Evolutionary conservation across 805 yeast genomes (phyloP).

Genomic region (Ogataea chonburiensis): DNA sequence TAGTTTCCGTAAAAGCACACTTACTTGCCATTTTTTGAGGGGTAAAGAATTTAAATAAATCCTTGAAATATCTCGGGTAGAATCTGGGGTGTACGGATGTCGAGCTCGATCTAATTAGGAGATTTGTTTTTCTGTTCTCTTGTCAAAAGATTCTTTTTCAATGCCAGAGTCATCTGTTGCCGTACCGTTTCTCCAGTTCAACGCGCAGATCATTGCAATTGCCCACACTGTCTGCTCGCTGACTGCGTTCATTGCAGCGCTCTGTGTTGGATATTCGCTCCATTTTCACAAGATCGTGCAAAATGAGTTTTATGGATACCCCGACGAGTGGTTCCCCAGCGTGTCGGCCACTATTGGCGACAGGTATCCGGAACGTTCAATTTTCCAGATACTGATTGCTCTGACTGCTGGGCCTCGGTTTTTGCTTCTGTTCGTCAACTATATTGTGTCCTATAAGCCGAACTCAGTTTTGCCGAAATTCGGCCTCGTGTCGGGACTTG

Average conservation of each 20-base stretch:
- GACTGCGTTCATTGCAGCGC: conserved; percentile 73
- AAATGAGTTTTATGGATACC: conserved; percentile 85
- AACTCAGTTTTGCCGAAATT: conserved; percentile 39
- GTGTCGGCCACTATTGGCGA: conserved; percentile 98
- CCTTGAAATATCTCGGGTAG: not conserved
- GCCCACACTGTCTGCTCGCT: conserved; percentile 73
- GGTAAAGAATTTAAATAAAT: conserved; percentile 1
- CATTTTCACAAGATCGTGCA: conserved; percentile 88
- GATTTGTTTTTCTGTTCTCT: conserved; percentile 9
- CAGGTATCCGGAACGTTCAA: conserved; percentile 90
- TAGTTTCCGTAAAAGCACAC: not conserved
- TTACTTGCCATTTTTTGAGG: conserved; percentile 11
- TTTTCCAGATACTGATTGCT: conserved; percentile 90
- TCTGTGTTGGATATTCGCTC: conserved; percentile 67
- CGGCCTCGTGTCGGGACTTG: conserved; percentile 60
- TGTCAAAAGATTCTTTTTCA: conserved; percentile 5
- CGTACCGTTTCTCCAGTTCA: conserved; percentile 38
- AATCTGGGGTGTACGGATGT: too few relatives aligned
- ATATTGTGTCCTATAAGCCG: conserved; percentile 44
- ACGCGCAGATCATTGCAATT: conserved; percentile 65
- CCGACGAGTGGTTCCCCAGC: conserved; percentile 98
- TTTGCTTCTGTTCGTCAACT: conserved; percentile 52
- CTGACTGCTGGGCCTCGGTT: conserved; percentile 93
- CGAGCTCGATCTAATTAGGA: conserved; percentile 1
- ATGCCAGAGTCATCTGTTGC: conserved; percentile 13